Conservation (phyloP, 768 basidiomycete genomes). For the Tylopilus plumbeoviolaceoides region DNA sequence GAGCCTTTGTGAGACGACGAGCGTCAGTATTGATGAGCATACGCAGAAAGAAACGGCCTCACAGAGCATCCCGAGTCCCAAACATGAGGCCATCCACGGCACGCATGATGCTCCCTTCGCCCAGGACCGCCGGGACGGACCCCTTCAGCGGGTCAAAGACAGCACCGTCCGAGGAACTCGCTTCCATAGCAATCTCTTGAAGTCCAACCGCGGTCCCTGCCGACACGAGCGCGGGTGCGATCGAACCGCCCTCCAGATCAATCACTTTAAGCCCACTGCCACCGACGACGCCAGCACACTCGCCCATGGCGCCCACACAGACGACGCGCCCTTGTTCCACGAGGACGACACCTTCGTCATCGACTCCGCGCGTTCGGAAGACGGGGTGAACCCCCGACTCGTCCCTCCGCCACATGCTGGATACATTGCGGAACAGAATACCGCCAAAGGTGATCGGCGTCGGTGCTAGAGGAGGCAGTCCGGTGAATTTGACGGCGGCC, state of each 20-base stretch:
- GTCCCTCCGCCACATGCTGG: constrained; percentile 30
- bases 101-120: constrained; percentile 41
- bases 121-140: constrained; percentile 31
- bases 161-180: constrained; percentile 62
- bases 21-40: constrained; percentile 3
- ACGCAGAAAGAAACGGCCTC: constrained; percentile 12
- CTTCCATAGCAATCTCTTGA: constrained; percentile 62
- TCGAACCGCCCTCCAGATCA: constrained; percentile 61
- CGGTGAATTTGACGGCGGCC: constrained; percentile 55
- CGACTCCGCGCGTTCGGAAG: constrained; percentile 11
- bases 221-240: constrained; percentile 59
- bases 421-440: constrained; percentile 55
- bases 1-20: constrained; percentile 38
- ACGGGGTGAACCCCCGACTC: constrained; percentile 19
- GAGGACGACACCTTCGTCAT: constrained; percentile 36
- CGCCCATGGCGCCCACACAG: constrained; percentile 36
- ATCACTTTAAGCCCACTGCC: constrained; percentile 11
- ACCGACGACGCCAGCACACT: constrained; percentile 12
- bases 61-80: constrained; percentile 48
- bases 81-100: constrained; percentile 66
- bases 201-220: constrained; percentile 65
- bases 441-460: constrained; percentile 27
- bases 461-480: constrained; percentile 62
- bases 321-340: constrained; percentile 51
- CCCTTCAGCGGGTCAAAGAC: constrained; percentile 46